Percentiles rank a stretch among this genome's conserved stretches.
phyloP scores from a whole-genome alignment of 169 alveolate genomes.

The Cyclospora cayetanensis region DNA sequence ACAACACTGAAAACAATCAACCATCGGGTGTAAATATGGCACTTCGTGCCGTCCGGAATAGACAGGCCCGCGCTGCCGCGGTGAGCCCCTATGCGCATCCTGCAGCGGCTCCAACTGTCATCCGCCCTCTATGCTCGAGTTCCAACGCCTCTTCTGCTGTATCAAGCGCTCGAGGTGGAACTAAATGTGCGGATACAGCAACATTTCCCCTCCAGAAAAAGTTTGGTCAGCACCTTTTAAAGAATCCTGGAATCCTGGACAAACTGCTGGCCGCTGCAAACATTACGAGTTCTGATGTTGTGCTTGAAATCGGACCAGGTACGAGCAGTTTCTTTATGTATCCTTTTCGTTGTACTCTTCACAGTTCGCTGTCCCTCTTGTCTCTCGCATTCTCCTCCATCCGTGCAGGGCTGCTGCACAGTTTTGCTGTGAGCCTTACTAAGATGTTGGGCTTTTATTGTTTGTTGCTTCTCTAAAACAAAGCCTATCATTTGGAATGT shows the following conservation, averaged over 20 bases:
- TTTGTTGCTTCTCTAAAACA: too few species aligned
- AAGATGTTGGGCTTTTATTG: too few species aligned
- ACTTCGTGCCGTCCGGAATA: not conserved
- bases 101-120: not conserved
- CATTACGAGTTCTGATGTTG: constrained; percentile 96
- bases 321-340: not conserved
- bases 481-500: too few species aligned
- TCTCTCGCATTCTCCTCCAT: too few species aligned
- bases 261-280: constrained; percentile 96
- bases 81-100: constrained; percentile 7
- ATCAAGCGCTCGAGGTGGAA: not conserved
- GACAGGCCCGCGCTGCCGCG: not conserved
- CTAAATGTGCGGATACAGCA: not conserved
- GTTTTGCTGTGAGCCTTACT: too few species aligned
- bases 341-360: not conserved
- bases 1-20: too few species aligned
- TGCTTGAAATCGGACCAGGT: constrained; percentile 99
- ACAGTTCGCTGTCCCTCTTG: too few species aligned
- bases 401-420: too few species aligned
- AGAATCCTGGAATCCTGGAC: constrained; percentile 97
- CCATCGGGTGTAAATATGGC: too few species aligned
- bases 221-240: constrained; percentile 98
- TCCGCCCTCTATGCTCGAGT: not conserved
- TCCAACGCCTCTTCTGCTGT: not conserved
- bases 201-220: constrained; percentile 77